Percentiles rank a stretch among this genome's conserved stretches.
Evolutionary conservation across 163 green algal species (phyloP).

Genomic region (Scenedesmus sp.): DNA sequence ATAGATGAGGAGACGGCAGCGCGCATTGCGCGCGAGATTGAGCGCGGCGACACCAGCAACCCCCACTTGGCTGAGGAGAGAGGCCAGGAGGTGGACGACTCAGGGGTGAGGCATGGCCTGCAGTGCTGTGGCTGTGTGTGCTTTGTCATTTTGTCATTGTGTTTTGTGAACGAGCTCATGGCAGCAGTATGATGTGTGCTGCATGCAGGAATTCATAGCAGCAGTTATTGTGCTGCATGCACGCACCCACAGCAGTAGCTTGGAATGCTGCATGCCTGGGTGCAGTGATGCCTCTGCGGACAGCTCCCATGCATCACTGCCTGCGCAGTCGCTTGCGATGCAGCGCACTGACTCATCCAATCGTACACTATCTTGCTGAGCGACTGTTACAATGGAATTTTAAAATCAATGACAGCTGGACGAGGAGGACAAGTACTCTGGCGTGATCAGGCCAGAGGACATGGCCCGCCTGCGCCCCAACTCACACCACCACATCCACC

Average conservation of each 20-base stretch:
- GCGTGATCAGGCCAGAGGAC: slow-evolving; percentile 67
- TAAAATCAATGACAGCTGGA: slow-evolving; percentile 61
- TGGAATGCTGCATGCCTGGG: neutral
- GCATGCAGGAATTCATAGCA: neutral
- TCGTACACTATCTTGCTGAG: neutral
- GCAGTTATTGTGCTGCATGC: neutral
- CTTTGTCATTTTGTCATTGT: slow-evolving; percentile 19
- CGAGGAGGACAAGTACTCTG: slow-evolving; percentile 86
- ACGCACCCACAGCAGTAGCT: neutral
- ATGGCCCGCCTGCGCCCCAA: neutral
- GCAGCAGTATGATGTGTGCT: neutral
- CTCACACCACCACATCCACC: slow-evolving; percentile 17
- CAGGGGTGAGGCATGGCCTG: slow-evolving; percentile 43
- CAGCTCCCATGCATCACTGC: neutral
- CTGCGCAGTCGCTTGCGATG: neutral
- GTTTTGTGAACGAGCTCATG: neutral
- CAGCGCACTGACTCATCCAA: neutral
- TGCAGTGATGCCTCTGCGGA: neutral
- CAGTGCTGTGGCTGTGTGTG: neutral
- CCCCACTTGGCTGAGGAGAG: slow-evolving; percentile 89
- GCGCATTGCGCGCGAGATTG: slow-evolving; percentile 89
- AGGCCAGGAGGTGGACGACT: slow-evolving; percentile 63
- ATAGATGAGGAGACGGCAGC: slow-evolving; percentile 83
- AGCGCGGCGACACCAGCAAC: slow-evolving; percentile 71
- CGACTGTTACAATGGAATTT: neutral